Conservation (phyloP, 305 asterid genomes). For the Plantago coronopus region DNA sequence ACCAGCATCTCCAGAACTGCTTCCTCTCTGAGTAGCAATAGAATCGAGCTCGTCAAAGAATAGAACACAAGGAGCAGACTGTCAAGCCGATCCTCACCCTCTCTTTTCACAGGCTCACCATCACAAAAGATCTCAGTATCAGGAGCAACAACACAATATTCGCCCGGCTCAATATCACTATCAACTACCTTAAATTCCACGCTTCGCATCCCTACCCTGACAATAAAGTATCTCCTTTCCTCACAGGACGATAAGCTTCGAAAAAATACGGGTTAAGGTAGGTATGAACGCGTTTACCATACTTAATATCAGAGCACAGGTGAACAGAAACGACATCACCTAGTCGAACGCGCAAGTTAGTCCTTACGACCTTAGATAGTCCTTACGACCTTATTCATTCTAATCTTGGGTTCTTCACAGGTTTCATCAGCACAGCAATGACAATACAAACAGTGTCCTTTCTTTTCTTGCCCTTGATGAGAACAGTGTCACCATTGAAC, state of each 20-base stretch:
- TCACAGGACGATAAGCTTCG: conserved; percentile 86
- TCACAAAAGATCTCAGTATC: conserved; percentile 88
- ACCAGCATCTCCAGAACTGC: conserved; percentile 68
- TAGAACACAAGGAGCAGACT: conserved; percentile 85
- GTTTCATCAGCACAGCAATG: conserved; percentile 76
- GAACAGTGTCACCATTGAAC: conserved; percentile 67
- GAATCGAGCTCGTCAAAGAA: conserved; percentile 92
- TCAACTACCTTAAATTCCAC: conserved; percentile 79
- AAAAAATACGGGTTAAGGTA: conserved; percentile 78
- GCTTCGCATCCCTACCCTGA: conserved; percentile 86
- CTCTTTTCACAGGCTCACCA: conserved; percentile 82
- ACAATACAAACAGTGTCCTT: conserved; percentile 78
- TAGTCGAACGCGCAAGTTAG: conserved; percentile 72
- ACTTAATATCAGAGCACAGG: conserved; percentile 82
- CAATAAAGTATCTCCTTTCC: conserved; percentile 80
- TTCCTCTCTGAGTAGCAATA: conserved; percentile 80
- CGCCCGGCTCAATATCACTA: conserved; percentile 87
- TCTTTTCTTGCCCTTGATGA: conserved; percentile 80
- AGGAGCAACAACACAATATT: conserved; percentile 86
- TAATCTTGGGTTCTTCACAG: conserved; percentile 73
- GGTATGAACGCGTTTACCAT: conserved; percentile 79
- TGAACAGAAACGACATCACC: conserved; percentile 83
- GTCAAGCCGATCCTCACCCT: conserved; percentile 82
- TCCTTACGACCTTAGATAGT: too few species aligned
- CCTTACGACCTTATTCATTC: conserved; percentile 91